Base-by-base conservation (phyloP, 2,329 filamentous ascomycete species). In the Pyrenophora teres region DNA sequence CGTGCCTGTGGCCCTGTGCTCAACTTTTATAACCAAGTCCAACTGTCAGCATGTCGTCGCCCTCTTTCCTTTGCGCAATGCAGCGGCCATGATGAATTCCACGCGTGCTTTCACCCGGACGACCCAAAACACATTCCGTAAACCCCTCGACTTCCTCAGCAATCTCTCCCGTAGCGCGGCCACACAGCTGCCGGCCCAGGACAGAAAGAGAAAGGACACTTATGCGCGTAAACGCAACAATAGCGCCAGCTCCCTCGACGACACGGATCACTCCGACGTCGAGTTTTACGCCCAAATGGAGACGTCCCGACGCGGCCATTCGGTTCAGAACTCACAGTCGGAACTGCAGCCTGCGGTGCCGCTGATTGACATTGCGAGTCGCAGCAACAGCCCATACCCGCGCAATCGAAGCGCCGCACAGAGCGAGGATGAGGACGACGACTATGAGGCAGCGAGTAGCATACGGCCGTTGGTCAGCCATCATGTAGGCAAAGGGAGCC, bases 381-480 rank as follows among this genome's bases (percentile, higher is more conserved):
- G 77, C 45, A 76, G 74, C 18, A 74, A 75, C 6, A 78, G 74
- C 25, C 78, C 78, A 1, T 78, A 76, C 57, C 70, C 74, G n/a
- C 68, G 75, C 47, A 71, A 50, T 40, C 65, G 74, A 44, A 76
- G 69, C 54, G 75, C 77, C 6, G 74, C 63, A 6, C 77, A 76
- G 50, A 76, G 74, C 50, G 78, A 80, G 49, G 77, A 78, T 51
- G 78, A 80, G 44, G 78, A 80, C 33, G 77, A 80, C 41, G 72
- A 77, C 10, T 60, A 56, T 27, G 69, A 72, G 50, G 60, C 75
- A 46, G 54, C 71, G 36, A 70, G 65, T 40, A 72, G 59, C 63
- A 70, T 76, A 63, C 64, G 73, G 46, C 70, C 74, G 53, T 60
- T 79, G 46, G 62, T 76, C 49, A 52, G 65, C 54, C 54, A 65